These are phyloP conservation scores for Xerophyta viscosa DNA, from an alignment of 106 monocot genomes.

Conservation along the genomic window DNA sequence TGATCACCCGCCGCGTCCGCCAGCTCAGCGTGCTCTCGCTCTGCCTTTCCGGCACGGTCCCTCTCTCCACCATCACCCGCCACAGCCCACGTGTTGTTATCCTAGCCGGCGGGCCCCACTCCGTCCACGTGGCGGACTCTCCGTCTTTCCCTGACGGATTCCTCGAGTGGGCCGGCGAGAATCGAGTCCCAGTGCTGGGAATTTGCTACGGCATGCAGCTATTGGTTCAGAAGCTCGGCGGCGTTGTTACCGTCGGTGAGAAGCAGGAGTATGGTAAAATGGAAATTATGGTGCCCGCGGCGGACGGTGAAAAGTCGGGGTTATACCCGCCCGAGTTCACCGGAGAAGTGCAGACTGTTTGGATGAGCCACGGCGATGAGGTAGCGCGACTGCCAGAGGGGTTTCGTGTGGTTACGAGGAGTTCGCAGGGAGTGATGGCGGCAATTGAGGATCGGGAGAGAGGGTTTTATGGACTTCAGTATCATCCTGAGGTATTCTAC, in stretches of 20 bases:
- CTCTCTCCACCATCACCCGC: constrained; percentile 33
- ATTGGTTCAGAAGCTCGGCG: constrained; percentile 84
- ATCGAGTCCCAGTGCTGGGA: constrained; percentile 61
- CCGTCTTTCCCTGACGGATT: constrained; percentile 87
- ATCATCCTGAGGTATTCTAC: constrained; percentile 83
- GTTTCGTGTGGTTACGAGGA: constrained; percentile 69
- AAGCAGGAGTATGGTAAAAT: constrained; percentile 95
- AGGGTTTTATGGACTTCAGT: constrained; percentile 78
- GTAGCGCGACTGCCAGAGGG: constrained; percentile 68
- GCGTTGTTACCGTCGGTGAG: constrained; percentile 59
- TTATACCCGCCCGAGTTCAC: constrained; percentile 25
- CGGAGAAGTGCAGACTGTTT: constrained; percentile 56
- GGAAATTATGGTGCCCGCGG: too few relatives aligned
- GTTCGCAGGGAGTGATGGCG: constrained; percentile 65
- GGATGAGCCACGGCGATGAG: constrained; percentile 99
- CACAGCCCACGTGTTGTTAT: constrained; percentile 55
- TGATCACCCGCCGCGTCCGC: constrained; percentile 91
- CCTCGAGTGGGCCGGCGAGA: constrained; percentile 51
- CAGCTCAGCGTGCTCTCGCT: constrained; percentile 78
- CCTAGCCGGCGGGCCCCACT: constrained; percentile 95
- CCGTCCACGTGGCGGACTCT: constrained; percentile 60
- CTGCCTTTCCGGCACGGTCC: constrained; percentile 76
- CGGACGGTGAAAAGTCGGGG: constrained; percentile 29
- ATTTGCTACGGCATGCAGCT: constrained; percentile 98
- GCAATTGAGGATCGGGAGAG: constrained; percentile 53